Percentiles rank a stretch among this genome's conserved stretches.
Evolutionary conservation across 192 early-diverging fungal species (phyloP).

Genomic region (Coemansia sp.): DNA sequence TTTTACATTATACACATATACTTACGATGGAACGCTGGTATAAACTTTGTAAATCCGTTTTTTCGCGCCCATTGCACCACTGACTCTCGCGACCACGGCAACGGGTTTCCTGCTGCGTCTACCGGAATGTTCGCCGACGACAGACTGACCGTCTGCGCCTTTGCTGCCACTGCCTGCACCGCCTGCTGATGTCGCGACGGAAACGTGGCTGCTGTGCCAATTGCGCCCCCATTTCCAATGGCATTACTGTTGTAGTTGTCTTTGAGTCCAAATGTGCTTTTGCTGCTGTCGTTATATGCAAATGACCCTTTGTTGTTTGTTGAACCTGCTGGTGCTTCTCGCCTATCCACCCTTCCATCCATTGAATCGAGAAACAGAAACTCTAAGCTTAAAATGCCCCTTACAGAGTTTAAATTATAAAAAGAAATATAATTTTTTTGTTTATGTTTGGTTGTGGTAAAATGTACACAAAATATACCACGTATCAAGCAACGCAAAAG

Average conservation of each 20-base stretch:
- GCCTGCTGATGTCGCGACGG: constrained; percentile 10
- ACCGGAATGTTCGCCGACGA: constrained; percentile 39
- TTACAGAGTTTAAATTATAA: too few species aligned
- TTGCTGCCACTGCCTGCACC: constrained; percentile 8
- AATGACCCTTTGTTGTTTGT: background rate
- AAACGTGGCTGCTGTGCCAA: constrained; percentile 14
- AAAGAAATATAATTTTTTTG: background rate
- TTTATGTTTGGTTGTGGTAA: background rate
- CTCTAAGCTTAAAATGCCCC: too few species aligned
- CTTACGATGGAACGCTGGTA: constrained; percentile 50
- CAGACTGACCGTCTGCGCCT: constrained; percentile 18
- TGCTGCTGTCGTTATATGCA: background rate
- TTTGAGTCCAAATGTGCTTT: background rate
- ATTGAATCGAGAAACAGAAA: constrained; percentile 1
- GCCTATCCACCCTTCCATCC: background rate
- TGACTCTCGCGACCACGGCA: constrained; percentile 49
- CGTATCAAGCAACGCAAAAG: background rate
- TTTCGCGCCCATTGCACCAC: constrained; percentile 39
- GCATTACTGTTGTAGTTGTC: background rate
- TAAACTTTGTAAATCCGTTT: constrained; percentile 44
- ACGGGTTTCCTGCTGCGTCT: constrained; percentile 32
- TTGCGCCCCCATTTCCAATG: constrained; percentile 20
- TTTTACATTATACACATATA: background rate
- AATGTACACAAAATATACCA: background rate
- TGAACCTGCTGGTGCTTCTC: constrained; percentile 1